Conservation (phyloP, 305 asterid genomes). For the Fraxinus dipetala region DNA sequence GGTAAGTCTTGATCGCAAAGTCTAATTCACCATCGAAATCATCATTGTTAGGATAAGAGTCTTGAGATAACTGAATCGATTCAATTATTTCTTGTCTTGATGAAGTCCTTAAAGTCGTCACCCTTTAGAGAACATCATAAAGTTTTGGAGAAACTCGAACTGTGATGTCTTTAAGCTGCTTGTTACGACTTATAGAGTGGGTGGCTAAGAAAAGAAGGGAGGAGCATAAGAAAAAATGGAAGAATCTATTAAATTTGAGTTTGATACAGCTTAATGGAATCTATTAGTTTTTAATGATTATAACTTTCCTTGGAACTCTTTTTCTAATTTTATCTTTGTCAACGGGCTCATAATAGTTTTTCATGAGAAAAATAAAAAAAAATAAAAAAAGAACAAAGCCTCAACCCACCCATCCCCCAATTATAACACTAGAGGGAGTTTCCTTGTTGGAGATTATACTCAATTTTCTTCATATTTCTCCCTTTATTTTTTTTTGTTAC, state of each 20-base stretch:
- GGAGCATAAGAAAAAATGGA: neutral
- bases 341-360: neutral
- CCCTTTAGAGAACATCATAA: neutral
- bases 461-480: neutral
- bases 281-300: neutral
- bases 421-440: neutral
- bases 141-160: neutral
- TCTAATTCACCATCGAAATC: neutral
- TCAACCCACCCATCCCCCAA: neutral
- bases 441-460: neutral
- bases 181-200: neutral
- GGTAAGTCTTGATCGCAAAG: neutral
- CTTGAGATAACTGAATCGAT: too few relatives aligned
- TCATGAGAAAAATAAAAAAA: too few relatives aligned
- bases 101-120: neutral
- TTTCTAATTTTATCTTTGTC: neutral
- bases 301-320: neutral
- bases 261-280: too few relatives aligned
- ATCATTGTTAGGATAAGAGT: neutral
- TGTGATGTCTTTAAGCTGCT: neutral
- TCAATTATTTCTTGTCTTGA: neutral
- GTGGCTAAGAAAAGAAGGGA: neutral
- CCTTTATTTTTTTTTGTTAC: neutral
- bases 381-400: neutral
- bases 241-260: neutral